Evolutionary conservation across 345 rosid species (phyloP).

Genomic region (Clausena lansium): DNA sequence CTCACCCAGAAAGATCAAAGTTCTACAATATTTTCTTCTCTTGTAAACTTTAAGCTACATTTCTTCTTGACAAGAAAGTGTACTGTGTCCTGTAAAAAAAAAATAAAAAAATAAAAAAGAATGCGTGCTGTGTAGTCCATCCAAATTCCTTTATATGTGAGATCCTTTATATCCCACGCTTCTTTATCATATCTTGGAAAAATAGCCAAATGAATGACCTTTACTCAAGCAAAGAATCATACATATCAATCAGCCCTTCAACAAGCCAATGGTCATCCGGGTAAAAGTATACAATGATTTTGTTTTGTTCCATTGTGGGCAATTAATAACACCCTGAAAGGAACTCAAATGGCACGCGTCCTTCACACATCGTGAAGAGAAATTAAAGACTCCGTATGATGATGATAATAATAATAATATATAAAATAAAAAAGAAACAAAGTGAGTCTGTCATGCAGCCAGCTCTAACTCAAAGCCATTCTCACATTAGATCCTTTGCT

Average conservation of each 20-base stretch:
- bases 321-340: too few species aligned
- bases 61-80: too few species aligned
- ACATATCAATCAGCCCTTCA: not conserved
- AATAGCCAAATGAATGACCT: not conserved
- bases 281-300: not conserved
- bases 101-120: too few species aligned
- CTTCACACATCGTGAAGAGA: not conserved
- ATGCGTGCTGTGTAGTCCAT: too few species aligned
- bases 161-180: too few species aligned
- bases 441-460: conserved; percentile 8
- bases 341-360: not conserved
- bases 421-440: conserved; percentile 1
- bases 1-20: not conserved
- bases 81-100: too few species aligned
- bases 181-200: not conserved
- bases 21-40: too few species aligned
- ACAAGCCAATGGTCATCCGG: conserved; percentile 1
- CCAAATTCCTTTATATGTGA: too few species aligned
- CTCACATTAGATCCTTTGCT: conserved; percentile 11
- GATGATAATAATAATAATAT: not conserved
- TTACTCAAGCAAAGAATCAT: conserved; percentile 1
- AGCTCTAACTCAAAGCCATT: not conserved
- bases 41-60: too few species aligned
- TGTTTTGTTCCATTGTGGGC: too few species aligned
- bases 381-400: not conserved